phyloP scores from a whole-genome alignment of 768 basidiomycete species.

The Krasilnikovozyma curviuscula region DNA sequence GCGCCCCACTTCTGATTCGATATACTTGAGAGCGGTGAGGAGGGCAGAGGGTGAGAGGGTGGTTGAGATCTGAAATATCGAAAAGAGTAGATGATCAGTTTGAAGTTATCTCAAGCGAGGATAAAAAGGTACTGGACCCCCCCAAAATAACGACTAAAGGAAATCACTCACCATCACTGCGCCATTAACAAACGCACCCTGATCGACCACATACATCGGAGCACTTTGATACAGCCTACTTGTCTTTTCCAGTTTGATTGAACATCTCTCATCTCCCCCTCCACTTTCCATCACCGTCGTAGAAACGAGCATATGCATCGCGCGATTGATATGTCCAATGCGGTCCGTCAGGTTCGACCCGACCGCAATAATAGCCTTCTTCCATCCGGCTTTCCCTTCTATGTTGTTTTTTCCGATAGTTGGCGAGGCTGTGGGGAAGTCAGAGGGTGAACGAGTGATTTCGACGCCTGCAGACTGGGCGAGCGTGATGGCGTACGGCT shows the following conservation, averaged over 20 bases:
- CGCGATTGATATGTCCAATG: slow-evolving; percentile 58
- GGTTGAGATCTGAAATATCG: slow-evolving; percentile 49
- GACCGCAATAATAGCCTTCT: slow-evolving; percentile 46
- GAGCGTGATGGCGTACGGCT: slow-evolving; percentile 50
- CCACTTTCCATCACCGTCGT: slow-evolving; percentile 6
- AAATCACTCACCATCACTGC: slow-evolving; percentile 53
- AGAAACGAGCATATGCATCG: slow-evolving; percentile 46
- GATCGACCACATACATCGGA: slow-evolving; percentile 89
- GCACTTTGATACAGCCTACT: slow-evolving; percentile 83
- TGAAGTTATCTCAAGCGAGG: neutral
- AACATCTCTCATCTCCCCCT: slow-evolving; percentile 30
- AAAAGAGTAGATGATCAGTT: neutral
- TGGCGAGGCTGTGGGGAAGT: slow-evolving; percentile 10
- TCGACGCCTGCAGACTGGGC: slow-evolving; percentile 47
- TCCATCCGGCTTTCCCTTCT: neutral
- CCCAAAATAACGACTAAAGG: neutral
- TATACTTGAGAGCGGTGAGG: slow-evolving; percentile 44
- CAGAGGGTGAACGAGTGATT: slow-evolving; percentile 28
- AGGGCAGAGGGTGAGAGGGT: slow-evolving; percentile 41
- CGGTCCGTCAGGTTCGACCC: slow-evolving; percentile 84
- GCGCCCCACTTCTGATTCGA: slow-evolving; percentile 59
- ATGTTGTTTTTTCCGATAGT: neutral
- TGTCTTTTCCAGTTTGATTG: slow-evolving; percentile 52
- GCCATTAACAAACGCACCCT: slow-evolving; percentile 72
- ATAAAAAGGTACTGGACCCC: neutral